phyloP scores from a whole-genome alignment of 148 eudicot species.

The Rhododendron molle region DNA sequence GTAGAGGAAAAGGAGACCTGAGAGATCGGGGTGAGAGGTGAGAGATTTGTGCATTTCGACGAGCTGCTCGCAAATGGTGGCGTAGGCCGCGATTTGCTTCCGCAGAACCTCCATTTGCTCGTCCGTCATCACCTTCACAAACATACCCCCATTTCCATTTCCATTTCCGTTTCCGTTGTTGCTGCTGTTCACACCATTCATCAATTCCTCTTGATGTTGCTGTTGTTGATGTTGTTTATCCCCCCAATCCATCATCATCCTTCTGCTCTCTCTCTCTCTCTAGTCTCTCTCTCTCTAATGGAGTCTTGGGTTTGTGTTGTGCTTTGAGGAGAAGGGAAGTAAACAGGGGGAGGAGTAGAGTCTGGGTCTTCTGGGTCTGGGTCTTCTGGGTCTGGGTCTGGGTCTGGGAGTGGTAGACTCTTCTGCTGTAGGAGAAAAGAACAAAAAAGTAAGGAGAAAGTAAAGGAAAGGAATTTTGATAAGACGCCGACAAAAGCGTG shows the following conservation, averaged over 20 bases:
- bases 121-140: constrained; percentile 86
- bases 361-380: no score
- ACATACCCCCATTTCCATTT: constrained; percentile 23
- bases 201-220: constrained; percentile 3
- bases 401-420: background rate
- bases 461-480: constrained; percentile 14
- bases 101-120: constrained; percentile 79
- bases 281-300: background rate
- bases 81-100: constrained; percentile 84
- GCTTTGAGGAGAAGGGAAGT: background rate
- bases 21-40: constrained; percentile 72
- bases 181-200: background rate
- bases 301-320: no score
- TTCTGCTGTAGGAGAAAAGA: background rate
- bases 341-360: background rate
- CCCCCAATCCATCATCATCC: constrained; percentile 23
- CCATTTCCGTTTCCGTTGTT: background rate
- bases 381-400: no score
- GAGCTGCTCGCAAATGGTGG: constrained; percentile 82
- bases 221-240: constrained; percentile 6
- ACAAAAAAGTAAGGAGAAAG: constrained; percentile 25
- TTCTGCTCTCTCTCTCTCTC: background rate
- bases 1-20: constrained; percentile 31
- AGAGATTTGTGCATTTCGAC: constrained; percentile 77
- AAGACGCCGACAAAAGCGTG: constrained; percentile 1